Percentiles rank a stretch among this genome's conserved stretches.
These are phyloP conservation scores for Diaporthe velutina DNA, from an alignment of 2,329 filamentous ascomycete species.

Conservation along the genomic window DNA sequence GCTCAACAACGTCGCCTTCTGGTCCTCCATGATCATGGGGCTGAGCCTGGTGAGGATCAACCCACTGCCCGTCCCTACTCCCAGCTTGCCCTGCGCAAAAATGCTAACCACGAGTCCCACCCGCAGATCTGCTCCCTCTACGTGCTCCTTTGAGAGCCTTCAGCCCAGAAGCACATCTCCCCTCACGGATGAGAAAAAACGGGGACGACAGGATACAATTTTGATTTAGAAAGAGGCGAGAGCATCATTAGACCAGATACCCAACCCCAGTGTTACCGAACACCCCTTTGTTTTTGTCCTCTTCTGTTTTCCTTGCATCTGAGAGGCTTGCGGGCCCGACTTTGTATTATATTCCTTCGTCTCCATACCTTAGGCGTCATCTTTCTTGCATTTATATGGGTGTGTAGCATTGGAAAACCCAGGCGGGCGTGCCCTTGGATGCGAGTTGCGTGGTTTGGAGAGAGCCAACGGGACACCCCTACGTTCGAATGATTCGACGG, in stretches of 20 bases:
- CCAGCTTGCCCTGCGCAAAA: neutral
- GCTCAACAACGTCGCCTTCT: slow-evolving; percentile 91
- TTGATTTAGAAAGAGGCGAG: neutral
- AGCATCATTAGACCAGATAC: slow-evolving; percentile 25
- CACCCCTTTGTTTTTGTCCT: neutral
- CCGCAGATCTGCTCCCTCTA: slow-evolving; percentile 66
- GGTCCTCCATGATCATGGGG: slow-evolving; percentile 91
- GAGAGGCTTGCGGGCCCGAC: neutral
- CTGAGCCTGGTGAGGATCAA: slow-evolving; percentile 76
- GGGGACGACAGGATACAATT: neutral
- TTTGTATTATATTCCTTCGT: neutral
- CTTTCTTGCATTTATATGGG: neutral
- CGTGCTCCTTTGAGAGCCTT: slow-evolving; percentile 56
- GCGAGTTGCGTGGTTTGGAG: neutral
- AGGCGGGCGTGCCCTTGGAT: neutral
- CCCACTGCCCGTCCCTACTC: neutral
- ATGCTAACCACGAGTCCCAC: slow-evolving; percentile 39
- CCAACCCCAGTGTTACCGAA: neutral
- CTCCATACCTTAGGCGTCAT: neutral
- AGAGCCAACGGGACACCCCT: neutral
- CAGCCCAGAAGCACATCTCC: neutral
- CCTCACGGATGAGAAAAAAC: too few species aligned
- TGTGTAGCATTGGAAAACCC: neutral
- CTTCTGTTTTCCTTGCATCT: neutral
- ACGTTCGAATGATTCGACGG: neutral